Evolutionary conservation across 257 asterid species (phyloP).

Genomic region (Solanum piurae): DNA sequence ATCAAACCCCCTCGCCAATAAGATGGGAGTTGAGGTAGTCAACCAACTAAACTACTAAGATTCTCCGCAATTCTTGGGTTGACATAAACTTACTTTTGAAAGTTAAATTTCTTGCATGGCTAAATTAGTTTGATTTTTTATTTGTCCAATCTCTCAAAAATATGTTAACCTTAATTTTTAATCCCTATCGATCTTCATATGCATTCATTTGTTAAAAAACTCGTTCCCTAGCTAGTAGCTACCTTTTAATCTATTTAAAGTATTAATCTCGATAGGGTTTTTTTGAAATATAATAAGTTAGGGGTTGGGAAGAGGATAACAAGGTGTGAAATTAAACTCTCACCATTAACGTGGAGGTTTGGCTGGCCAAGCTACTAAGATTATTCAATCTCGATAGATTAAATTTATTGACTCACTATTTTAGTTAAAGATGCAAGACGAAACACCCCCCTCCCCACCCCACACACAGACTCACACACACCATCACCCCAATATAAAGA

Average conservation of each 20-base stretch:
- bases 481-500: neutral
- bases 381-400: neutral
- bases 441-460: neutral
- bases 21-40: neutral
- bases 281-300: too few relatives aligned
- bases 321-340: neutral
- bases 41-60: too few relatives aligned
- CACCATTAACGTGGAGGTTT: too few relatives aligned
- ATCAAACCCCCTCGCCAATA: neutral
- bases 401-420: neutral
- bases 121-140: neutral
- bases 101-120: neutral
- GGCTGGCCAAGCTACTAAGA: too few relatives aligned
- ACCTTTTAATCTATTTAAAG: neutral
- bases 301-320: neutral
- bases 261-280: too few relatives aligned
- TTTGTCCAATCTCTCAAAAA: neutral
- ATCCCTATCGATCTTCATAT: neutral
- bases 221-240: neutral
- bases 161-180: neutral
- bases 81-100: neutral
- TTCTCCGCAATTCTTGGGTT: accelerated
- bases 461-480: neutral
- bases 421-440: neutral
- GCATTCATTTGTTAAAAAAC: neutral